These are phyloP conservation scores for Sabuloglossum arenarium DNA, from an alignment of 495 filamentous ascomycete species.

Conservation along the genomic window DNA sequence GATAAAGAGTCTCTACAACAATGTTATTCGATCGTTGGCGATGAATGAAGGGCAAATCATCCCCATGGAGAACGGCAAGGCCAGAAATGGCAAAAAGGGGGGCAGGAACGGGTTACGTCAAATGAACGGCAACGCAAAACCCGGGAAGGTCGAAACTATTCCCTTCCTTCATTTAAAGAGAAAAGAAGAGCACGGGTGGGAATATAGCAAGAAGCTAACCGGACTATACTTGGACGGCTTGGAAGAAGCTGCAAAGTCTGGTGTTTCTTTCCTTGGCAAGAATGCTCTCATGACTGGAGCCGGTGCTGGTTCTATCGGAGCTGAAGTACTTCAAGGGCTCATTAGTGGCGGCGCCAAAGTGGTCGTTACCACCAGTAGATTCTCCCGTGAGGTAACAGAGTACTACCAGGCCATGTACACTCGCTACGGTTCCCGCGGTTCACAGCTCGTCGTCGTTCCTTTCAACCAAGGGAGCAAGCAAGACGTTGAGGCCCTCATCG, in stretches of 20 bases:
- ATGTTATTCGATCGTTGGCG: conserved; percentile 73
- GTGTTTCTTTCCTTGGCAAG: conserved; percentile 84
- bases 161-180: conserved; percentile 95
- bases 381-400: conserved; percentile 93
- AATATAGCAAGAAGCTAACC: conserved; percentile 96
- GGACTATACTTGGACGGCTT: conserved; percentile 79
- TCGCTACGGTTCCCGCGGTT: conserved; percentile 77
- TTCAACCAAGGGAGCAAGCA: conserved; percentile 99
- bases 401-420: conserved; percentile 99
- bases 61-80: conserved; percentile 48
- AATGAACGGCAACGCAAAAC: conserved; percentile 35
- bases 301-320: conserved; percentile 92
- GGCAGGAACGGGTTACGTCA: conserved; percentile 30
- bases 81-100: conserved; percentile 31
- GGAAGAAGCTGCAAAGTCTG: conserved; percentile 65
- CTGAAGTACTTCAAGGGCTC: conserved; percentile 91
- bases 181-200: conserved; percentile 87
- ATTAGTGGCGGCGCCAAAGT: conserved; percentile 95
- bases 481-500: conserved; percentile 77
- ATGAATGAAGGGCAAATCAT: conserved; percentile 98
- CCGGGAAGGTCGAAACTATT: conserved; percentile 87
- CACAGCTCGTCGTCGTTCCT: conserved; percentile 89
- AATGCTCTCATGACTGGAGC: conserved; percentile 97
- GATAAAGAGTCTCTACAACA: conserved; percentile 84
- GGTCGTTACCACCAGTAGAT: conserved; percentile 85